Evolutionary conservation across 805 yeast genomes (phyloP).

Genomic region (Metschnikowia rubicola): DNA sequence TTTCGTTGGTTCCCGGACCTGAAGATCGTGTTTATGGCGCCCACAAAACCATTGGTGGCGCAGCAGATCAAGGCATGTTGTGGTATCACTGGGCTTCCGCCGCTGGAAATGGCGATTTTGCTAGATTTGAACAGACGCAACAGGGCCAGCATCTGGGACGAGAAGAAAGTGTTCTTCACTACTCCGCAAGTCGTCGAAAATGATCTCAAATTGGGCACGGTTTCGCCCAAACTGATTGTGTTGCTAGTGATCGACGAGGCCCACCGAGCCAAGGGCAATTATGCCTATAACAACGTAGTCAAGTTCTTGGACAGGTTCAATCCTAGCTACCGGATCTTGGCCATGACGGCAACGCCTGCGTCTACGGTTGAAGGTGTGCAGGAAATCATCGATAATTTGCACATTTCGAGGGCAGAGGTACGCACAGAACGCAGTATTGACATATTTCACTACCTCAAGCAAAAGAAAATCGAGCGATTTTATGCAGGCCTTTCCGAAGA

Average conservation of each 20-base stretch:
- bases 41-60: constrained; percentile 92
- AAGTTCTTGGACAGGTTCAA: constrained; percentile 56
- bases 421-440: constrained; percentile 84
- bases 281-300: constrained; percentile 85
- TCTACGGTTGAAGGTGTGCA: constrained; percentile 85
- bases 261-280: constrained; percentile 87
- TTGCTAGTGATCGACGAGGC: constrained; percentile 93
- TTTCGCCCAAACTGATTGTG: constrained; percentile 72
- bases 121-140: constrained; percentile 55
- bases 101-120: constrained; percentile 72
- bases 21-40: constrained; percentile 92
- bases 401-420: constrained; percentile 74
- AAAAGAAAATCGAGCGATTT: constrained; percentile 57
- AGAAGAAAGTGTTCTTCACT: constrained; percentile 79
- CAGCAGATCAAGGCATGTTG: constrained; percentile 94
- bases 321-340: constrained; percentile 69
- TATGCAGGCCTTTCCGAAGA: constrained; percentile 53
- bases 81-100: constrained; percentile 79
- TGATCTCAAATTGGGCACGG: constrained; percentile 70
- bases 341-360: constrained; percentile 96
- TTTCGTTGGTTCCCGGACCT: constrained; percentile 78
- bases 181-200: constrained; percentile 97
- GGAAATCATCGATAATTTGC: constrained; percentile 68
- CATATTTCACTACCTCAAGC: constrained; percentile 72
- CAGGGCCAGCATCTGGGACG: constrained; percentile 74